A percentile compares a stretch with the other conserved stretches of the same genome.
Evolutionary conservation across 164 flowering plant genomes (phyloP).

Genomic region (Macadamia integrifolia): DNA sequence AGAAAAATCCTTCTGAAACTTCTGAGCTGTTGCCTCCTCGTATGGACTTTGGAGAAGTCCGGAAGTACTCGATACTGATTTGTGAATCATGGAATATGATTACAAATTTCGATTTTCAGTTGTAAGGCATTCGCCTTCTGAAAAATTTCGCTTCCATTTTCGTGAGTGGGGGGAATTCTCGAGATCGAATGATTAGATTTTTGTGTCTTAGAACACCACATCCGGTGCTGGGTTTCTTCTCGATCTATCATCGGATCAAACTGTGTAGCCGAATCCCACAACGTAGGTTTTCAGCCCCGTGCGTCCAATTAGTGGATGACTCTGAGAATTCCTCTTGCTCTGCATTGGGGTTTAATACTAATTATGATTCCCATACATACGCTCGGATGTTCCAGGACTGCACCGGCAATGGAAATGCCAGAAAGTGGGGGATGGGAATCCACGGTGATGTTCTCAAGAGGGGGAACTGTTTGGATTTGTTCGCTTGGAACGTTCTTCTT

Average conservation of each 20-base stretch:
- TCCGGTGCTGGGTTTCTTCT: background rate
- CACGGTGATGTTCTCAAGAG: conserved; percentile 60
- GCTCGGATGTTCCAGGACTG: conserved; percentile 26
- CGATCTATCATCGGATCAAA: background rate
- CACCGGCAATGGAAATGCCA: conserved; percentile 20
- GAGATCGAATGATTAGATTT: conserved; percentile 22
- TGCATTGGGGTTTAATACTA: conserved; percentile 6
- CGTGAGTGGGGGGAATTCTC: no score
- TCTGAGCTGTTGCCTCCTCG: no score
- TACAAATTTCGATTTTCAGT: no score
- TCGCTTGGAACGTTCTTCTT: conserved; percentile 60
- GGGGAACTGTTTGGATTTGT: conserved; percentile 61
- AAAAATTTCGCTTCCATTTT: no score
- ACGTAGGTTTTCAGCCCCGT: conserved; percentile 23
- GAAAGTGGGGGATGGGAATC: conserved; percentile 30
- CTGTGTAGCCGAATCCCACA: background rate
- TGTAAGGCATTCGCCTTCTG: no score
- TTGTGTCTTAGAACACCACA: conserved; percentile 3
- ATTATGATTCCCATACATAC: conserved; percentile 9
- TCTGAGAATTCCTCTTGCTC: background rate
- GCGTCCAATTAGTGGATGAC: conserved; percentile 15
- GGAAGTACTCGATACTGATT: no score
- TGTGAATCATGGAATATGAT: no score
- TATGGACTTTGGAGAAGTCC: no score
- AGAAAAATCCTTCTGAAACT: no score